These are phyloP conservation scores for Camillea tinctor DNA, from an alignment of 2,329 filamentous ascomycete species.

Conservation along the genomic window DNA sequence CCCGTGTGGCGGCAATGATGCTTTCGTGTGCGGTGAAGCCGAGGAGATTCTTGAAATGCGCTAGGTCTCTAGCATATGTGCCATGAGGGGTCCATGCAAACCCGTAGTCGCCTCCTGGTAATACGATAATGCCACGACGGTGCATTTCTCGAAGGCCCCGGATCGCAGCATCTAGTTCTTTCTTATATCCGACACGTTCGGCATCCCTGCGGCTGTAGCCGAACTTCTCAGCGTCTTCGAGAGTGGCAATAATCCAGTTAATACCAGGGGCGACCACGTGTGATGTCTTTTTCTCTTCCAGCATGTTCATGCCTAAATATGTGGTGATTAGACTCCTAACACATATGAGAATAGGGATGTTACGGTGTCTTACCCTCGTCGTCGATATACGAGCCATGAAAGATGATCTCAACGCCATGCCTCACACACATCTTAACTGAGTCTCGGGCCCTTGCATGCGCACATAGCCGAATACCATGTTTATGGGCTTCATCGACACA, in stretches of 20 bases:
- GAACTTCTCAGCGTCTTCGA: slow-evolving; percentile 32
- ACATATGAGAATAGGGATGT: neutral
- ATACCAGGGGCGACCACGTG: slow-evolving; percentile 42
- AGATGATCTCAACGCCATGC: slow-evolving; percentile 47
- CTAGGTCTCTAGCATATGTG: slow-evolving; percentile 46
- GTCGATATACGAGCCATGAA: slow-evolving; percentile 46
- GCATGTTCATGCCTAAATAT: slow-evolving; percentile 32
- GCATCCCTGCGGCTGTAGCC: slow-evolving; percentile 43
- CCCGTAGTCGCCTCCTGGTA: slow-evolving; percentile 47
- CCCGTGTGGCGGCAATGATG: slow-evolving; percentile 41
- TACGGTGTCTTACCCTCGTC: slow-evolving; percentile 27
- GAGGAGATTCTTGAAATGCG: slow-evolving; percentile 44
- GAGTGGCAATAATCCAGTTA: slow-evolving; percentile 38
- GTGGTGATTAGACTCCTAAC: neutral
- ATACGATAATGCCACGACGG: slow-evolving; percentile 41
- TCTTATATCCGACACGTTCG: slow-evolving; percentile 43
- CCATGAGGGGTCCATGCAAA: slow-evolving; percentile 49
- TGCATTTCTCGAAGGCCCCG: slow-evolving; percentile 44
- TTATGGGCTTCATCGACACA: slow-evolving; percentile 47
- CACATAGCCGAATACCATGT: slow-evolving; percentile 39
- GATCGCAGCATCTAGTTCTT: slow-evolving; percentile 40
- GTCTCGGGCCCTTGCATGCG: slow-evolving; percentile 44
- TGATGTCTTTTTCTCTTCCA: slow-evolving; percentile 38
- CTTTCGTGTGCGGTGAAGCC: slow-evolving; percentile 44
- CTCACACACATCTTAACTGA: slow-evolving; percentile 42